Conservation (phyloP, 140 eudicot genomes). For the Bidens hawaiensis region DNA sequence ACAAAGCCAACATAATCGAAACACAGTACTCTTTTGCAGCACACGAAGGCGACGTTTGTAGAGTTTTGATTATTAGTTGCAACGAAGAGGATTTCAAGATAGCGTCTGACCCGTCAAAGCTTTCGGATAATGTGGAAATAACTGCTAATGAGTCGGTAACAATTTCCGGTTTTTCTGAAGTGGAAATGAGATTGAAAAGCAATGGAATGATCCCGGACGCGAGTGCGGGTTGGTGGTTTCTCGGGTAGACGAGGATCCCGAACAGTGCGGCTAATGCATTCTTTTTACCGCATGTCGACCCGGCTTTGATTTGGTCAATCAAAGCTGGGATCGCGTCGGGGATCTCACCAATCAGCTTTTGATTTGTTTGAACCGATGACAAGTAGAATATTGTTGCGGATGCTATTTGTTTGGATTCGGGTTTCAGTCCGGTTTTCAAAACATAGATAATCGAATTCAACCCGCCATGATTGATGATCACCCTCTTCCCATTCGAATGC, state of each 20-base stretch:
- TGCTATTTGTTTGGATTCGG: constrained; percentile 63
- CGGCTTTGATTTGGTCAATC: constrained; percentile 47
- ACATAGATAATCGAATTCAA: constrained; percentile 36
- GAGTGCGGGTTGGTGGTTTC: constrained; percentile 48
- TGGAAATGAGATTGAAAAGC: constrained; percentile 34
- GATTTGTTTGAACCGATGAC: constrained; percentile 46
- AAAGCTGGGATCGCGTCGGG: constrained; percentile 50
- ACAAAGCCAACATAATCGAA: constrained; percentile 52
- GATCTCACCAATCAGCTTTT: constrained; percentile 49
- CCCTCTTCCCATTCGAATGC: constrained; percentile 53
- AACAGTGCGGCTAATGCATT: constrained; percentile 66
- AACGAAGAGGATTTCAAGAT: constrained; percentile 40
- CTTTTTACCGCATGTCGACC: constrained; percentile 65
- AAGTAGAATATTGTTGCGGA: constrained; percentile 77
- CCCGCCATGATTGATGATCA: constrained; percentile 46
- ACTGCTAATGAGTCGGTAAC: constrained; percentile 62
- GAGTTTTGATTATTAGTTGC: constrained; percentile 21
- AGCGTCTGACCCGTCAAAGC: constrained; percentile 51
- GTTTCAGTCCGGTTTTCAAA: constrained; percentile 43
- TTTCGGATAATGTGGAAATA: constrained; percentile 57
- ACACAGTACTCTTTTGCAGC: constrained; percentile 73
- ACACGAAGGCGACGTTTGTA: constrained; percentile 40
- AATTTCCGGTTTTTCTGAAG: constrained; percentile 51
- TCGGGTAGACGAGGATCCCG: constrained; percentile 54
- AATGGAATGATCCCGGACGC: constrained; percentile 51